phyloP scores from a whole-genome alignment of 2,329 filamentous ascomycete genomes.

The Aspergillus aculeatus region DNA sequence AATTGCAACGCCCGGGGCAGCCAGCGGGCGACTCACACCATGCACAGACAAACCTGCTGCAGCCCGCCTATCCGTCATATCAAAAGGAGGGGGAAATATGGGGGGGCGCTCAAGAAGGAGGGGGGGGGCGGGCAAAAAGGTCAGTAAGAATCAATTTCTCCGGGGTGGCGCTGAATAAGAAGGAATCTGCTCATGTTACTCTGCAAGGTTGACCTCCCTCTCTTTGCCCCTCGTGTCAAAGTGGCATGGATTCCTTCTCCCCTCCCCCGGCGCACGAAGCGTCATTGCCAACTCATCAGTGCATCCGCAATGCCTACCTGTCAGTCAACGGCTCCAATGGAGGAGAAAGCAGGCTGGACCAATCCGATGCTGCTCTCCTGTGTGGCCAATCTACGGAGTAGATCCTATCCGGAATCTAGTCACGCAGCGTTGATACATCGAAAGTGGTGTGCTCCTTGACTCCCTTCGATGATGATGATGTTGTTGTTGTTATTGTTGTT shows the following conservation, averaged over 20 bases:
- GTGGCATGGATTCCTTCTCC: slow-evolving; percentile 47
- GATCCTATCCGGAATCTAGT: slow-evolving; percentile 8
- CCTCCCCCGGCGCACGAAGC: slow-evolving; percentile 35
- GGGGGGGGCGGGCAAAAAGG: not conserved
- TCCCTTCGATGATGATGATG: not conserved
- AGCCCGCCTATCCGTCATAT: slow-evolving; percentile 8
- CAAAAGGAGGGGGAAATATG: not conserved
- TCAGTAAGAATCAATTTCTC: slow-evolving; percentile 12
- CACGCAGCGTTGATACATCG: slow-evolving; percentile 9
- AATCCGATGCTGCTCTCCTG: slow-evolving; percentile 17
- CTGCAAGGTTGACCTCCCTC: slow-evolving; percentile 15
- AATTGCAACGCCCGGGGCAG: not conserved
- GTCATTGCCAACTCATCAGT: slow-evolving; percentile 71
- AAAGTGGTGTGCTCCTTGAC: not conserved
- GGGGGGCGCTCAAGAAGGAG: not conserved
- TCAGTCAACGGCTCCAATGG: slow-evolving; percentile 21
- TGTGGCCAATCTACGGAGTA: slow-evolving; percentile 8
- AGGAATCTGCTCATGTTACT: slow-evolving; percentile 13
- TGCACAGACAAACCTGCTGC: slow-evolving; percentile 16
- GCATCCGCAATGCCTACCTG: slow-evolving; percentile 56
- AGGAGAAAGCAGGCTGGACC: slow-evolving; percentile 13
- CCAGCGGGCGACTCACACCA: slow-evolving; percentile 12
- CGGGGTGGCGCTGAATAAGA: slow-evolving; percentile 11
- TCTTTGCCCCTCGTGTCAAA: slow-evolving; percentile 24
- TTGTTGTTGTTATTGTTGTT: no score